These are phyloP conservation scores for Aspergillus caelatus DNA, from an alignment of 2,329 filamentous ascomycete species.

Conservation along the genomic window DNA sequence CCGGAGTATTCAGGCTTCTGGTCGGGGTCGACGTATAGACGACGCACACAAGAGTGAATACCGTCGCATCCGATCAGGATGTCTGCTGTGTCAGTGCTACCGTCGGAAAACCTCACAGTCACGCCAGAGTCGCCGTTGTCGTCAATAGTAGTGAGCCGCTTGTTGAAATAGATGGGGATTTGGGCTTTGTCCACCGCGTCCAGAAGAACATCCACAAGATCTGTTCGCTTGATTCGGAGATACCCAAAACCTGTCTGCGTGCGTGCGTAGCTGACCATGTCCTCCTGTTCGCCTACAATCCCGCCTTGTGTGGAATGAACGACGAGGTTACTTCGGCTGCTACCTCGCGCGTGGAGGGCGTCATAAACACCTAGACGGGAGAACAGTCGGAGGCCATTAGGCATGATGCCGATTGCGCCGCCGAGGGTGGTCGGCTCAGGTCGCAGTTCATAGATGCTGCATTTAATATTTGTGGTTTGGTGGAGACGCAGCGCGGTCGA, in stretches of 20 bases:
- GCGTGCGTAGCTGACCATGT: neutral
- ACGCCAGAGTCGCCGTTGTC: neutral
- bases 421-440: slow-evolving; percentile 33
- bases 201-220: neutral
- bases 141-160: neutral
- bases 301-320: neutral
- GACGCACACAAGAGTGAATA: neutral
- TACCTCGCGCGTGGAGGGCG: neutral
- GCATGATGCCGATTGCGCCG: slow-evolving; percentile 31
- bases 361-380: slow-evolving; percentile 28
- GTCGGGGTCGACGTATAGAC: neutral
- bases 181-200: neutral
- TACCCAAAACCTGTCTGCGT: neutral
- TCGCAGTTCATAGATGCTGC: slow-evolving; percentile 34
- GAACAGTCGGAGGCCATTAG: slow-evolving; percentile 34
- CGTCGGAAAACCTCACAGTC: neutral
- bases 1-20: neutral
- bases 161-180: neutral
- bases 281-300: neutral
- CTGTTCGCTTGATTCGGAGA: neutral
- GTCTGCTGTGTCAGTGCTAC: neutral
- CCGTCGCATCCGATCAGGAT: neutral
- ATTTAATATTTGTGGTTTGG: slow-evolving; percentile 17
- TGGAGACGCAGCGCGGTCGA: slow-evolving; percentile 22
- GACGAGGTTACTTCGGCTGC: neutral